Percentiles rank a stretch among this genome's conserved stretches.
These are phyloP conservation scores for Saturnispora besseyi DNA, from an alignment of 805 yeast genomes.

Conservation along the genomic window DNA sequence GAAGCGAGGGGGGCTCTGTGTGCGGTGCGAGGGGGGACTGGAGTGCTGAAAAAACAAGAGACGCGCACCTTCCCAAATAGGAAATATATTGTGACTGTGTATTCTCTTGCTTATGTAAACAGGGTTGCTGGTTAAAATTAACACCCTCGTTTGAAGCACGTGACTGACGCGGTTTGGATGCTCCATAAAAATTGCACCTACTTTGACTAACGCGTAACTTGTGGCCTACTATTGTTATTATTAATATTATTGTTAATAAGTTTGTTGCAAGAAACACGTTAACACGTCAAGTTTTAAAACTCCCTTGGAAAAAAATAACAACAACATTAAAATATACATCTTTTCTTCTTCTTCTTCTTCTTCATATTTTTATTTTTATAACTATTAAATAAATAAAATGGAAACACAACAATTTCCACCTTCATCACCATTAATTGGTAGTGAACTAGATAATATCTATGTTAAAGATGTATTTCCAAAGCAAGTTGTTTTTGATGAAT, in stretches of 20 bases:
- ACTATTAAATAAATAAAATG: neutral
- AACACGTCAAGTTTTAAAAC: neutral
- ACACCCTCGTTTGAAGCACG: neutral
- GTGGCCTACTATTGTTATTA: no score
- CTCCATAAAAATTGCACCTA: no score
- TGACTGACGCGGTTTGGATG: neutral
- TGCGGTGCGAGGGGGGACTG: conserved; percentile 1
- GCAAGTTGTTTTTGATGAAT: conserved; percentile 20
- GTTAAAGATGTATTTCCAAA: no score
- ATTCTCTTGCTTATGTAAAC: neutral
- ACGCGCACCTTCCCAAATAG: neutral
- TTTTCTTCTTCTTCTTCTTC: neutral
- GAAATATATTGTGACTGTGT: neutral
- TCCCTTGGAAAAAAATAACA: no score
- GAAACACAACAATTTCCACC: conserved; percentile 25
- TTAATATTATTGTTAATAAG: neutral
- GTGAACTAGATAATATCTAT: conserved; percentile 1
- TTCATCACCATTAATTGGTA: conserved; percentile 26
- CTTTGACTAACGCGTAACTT: no score
- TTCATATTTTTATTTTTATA: neutral
- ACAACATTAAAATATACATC: neutral
- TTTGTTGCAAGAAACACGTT: no score
- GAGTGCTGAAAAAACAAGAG: neutral
- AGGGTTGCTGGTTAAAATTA: neutral
- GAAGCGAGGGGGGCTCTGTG: neutral